Evolutionary conservation across 2,329 filamentous ascomycete species (phyloP).

Genomic region (Aspergillus tamarii): DNA sequence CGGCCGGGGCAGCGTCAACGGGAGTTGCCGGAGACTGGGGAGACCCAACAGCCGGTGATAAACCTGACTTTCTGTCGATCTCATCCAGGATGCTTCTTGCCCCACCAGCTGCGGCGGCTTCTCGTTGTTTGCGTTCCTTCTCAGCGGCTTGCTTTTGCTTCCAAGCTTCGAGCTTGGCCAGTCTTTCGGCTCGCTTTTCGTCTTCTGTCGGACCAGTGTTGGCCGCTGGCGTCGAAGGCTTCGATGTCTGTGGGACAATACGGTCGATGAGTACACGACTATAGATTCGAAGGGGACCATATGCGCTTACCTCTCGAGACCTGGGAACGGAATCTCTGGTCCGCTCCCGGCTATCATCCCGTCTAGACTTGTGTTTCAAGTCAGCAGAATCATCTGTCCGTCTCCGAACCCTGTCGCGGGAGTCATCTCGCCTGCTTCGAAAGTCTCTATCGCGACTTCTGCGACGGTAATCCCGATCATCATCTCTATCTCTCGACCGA

Average conservation of each 20-base stretch:
- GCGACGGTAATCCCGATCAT: constrained; percentile 61
- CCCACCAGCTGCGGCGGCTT: constrained; percentile 64
- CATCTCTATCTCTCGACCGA: constrained; percentile 59
- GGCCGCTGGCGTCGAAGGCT: constrained; percentile 48
- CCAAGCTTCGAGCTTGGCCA: constrained; percentile 86
- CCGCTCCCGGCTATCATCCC: constrained; percentile 65
- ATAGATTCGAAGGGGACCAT: background rate
- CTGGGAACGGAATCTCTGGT: constrained; percentile 55
- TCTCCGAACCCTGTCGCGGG: constrained; percentile 65
- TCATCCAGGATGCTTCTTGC: constrained; percentile 70
- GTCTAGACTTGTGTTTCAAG: constrained; percentile 67
- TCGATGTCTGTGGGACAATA: constrained; percentile 51
- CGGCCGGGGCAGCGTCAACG: constrained; percentile 54
- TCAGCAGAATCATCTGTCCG: constrained; percentile 73
- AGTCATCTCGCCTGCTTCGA: constrained; percentile 73
- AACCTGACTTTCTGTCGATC: constrained; percentile 70
- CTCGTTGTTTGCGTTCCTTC: constrained; percentile 72
- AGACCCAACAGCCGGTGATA: constrained; percentile 57
- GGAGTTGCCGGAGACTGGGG: constrained; percentile 56
- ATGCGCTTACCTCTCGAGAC: constrained; percentile 60
- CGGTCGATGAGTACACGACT: background rate
- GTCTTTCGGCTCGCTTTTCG: constrained; percentile 77
- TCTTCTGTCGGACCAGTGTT: constrained; percentile 64
- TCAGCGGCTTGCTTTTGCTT: constrained; percentile 82
- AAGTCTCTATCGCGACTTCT: constrained; percentile 71